Evolutionary conservation across 2,329 filamentous ascomycete species (phyloP), one percentile per base, ranked within the genome.

Genomic region (Fusarium aywerte): DNA sequence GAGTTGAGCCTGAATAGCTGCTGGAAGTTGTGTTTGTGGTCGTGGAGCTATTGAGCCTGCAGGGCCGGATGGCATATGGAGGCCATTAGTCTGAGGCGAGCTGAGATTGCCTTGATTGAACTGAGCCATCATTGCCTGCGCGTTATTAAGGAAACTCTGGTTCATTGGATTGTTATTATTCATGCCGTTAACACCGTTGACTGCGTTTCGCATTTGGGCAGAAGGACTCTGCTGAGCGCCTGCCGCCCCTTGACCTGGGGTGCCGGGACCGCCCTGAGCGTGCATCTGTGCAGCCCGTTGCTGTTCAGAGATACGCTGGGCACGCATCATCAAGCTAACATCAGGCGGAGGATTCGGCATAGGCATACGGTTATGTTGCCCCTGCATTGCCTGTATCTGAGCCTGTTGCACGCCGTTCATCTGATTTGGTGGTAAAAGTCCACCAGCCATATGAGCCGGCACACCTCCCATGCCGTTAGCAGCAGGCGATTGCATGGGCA

Each of bases 371-470:
- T 87, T 83, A 65, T 88, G 84, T 67, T 90, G 85, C 7, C 80
- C 81, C 64, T 85, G 81, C 68, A 80, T 69, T 16, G 84, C 83
- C 71, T 90, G 89, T 80, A 92, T 85, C 67, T 90, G 90, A 23
- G 90, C 89, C 74, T 92, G 90, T 35, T 89, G 87, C 23, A 91
- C 83, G 43, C 86, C 85, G 60, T 87, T 87, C 81, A 91, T 85
- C 39, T 87, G 84, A 74, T 87, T 83, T 4, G 81, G 87, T 25
- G 80, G 84, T 58, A 81, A 83, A 42, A 82, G 84, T 63, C 78
- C 84, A 53, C 80, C 83, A 63, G 76, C 77, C 77, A 85, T 82
- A 74, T 82, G 87, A n/a, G 79, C 78, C 40, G 80, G 78, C 10
- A 83, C 77, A 10, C 76, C 79, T 53, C 82, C 76, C 78, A 87